Conservation (phyloP, 2,329 filamentous ascomycete species). For the Epichloe gansuensis region DNA sequence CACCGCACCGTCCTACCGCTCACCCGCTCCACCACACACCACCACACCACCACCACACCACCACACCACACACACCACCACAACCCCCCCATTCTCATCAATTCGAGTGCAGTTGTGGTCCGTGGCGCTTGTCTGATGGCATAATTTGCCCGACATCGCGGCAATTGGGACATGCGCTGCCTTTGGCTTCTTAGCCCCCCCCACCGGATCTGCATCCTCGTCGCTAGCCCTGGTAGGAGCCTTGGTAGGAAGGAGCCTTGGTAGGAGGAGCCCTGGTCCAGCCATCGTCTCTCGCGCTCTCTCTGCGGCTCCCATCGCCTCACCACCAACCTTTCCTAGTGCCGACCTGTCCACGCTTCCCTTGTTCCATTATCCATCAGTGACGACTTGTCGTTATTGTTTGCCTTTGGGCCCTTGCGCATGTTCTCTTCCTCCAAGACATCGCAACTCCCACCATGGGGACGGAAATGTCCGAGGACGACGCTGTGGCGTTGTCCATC, state of each 20-base stretch:
- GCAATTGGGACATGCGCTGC: conserved; percentile 28
- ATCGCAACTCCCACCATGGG: conserved; percentile 16
- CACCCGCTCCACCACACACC: neutral
- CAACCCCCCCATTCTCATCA: neutral
- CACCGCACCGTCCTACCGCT: too few relatives aligned
- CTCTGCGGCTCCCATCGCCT: neutral
- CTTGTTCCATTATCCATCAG: neutral
- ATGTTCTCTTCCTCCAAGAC: conserved; percentile 4
- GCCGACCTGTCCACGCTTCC: neutral
- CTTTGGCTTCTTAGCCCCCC: conserved; percentile 19
- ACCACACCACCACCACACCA: neutral
- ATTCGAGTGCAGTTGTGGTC: conserved; percentile 10
- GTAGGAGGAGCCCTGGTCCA: neutral
- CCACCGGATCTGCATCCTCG: conserved; percentile 13
- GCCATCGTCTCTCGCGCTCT: neutral
- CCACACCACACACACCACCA: neutral
- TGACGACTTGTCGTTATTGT: neutral
- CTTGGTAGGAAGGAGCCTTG: too few relatives aligned
- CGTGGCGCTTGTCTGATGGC: conserved; percentile 20
- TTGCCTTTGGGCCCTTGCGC: neutral
- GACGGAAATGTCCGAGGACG: conserved; percentile 31
- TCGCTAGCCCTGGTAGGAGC: neutral
- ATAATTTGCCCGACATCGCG: conserved; percentile 20
- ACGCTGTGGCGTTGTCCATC: conserved; percentile 23
- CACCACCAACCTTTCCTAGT: neutral